These are phyloP conservation scores for Lipomyces yamanashiensis DNA, from an alignment of 805 yeast genomes.

Conservation along the genomic window DNA sequence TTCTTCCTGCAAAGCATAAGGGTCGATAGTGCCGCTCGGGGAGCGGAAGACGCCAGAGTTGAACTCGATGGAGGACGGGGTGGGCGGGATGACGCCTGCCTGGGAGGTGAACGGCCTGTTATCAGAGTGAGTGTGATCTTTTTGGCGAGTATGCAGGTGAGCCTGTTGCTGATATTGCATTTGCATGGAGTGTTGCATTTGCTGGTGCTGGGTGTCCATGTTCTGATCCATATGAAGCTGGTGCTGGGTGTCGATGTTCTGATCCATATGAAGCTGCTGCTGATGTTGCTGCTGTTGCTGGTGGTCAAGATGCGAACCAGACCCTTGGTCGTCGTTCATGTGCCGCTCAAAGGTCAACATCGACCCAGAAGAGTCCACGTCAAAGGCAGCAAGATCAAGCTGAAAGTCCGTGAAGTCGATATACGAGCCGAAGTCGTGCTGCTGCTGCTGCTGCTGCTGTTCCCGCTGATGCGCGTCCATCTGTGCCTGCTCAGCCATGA, in stretches of 20 bases:
- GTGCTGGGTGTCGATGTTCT: background rate
- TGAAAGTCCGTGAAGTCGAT: constrained; percentile 34
- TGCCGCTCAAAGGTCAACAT: constrained; percentile 13
- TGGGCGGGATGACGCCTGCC: constrained; percentile 27
- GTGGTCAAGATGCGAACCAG: background rate
- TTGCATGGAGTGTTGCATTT: background rate
- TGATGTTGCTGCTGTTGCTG: constrained; percentile 6
- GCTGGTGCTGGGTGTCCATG: constrained; percentile 11
- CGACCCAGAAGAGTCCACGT: constrained; percentile 16
- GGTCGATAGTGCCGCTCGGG: constrained; percentile 30
- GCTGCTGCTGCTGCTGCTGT: constrained; percentile 11
- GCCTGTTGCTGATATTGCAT: constrained; percentile 13
- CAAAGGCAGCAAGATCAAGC: constrained; percentile 34
- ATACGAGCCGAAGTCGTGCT: constrained; percentile 28
- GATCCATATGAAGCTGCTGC: constrained; percentile 4
- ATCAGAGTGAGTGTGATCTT: background rate
- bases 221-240: constrained; percentile 2
- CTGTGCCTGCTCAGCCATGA: constrained; percentile 11
- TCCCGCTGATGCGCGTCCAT: constrained; percentile 8
- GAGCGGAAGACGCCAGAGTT: constrained; percentile 20
- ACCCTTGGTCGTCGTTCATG: constrained; percentile 1
- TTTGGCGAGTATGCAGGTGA: constrained; percentile 2
- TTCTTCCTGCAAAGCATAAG: constrained; percentile 23
- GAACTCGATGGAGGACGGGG: constrained; percentile 35
- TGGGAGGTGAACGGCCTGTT: constrained; percentile 2